Percentiles rank a stretch among this genome's conserved stretches.
Evolutionary conservation across 306 rosid genomes (phyloP).

Genomic region (Inga leiocalycina): DNA sequence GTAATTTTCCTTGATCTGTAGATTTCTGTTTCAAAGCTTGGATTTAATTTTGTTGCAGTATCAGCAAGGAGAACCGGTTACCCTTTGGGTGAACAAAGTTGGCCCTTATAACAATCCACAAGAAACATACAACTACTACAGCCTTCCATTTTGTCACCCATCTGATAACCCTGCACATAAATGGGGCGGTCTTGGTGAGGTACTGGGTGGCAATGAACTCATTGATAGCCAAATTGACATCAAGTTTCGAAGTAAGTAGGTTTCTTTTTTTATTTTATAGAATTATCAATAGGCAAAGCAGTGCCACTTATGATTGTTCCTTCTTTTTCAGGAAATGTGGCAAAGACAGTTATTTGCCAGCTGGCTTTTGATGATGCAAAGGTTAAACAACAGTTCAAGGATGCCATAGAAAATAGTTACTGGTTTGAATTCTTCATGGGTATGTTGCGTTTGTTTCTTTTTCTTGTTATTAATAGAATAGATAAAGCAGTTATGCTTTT

Average conservation of each 20-base stretch:
- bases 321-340: constrained; percentile 67
- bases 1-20: background rate
- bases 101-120: constrained; percentile 99
- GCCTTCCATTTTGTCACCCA: constrained; percentile 86
- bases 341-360: constrained; percentile 64
- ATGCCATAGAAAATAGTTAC: constrained; percentile 89
- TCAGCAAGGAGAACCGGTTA: constrained; percentile 63
- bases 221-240: constrained; percentile 87
- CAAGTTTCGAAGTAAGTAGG: constrained; percentile 65
- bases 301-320: constrained; percentile 7
- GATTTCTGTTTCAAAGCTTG: constrained; percentile 4
- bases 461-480: constrained; percentile 8
- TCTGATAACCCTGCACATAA: constrained; percentile 73
- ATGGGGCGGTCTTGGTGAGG: constrained; percentile 99
- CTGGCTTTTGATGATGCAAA: constrained; percentile 62
- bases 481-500: constrained; percentile 15
- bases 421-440: constrained; percentile 99
- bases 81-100: constrained; percentile 98
- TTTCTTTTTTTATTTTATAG: constrained; percentile 29
- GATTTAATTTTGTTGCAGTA: constrained; percentile 60
- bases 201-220: constrained; percentile 95
- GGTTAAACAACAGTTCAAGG: constrained; percentile 88
- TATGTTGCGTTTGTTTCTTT: constrained; percentile 49
- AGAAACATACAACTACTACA: constrained; percentile 95
- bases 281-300: constrained; percentile 21